Conservation (phyloP, 164 flowering plant species). For the Piper betle region DNA sequence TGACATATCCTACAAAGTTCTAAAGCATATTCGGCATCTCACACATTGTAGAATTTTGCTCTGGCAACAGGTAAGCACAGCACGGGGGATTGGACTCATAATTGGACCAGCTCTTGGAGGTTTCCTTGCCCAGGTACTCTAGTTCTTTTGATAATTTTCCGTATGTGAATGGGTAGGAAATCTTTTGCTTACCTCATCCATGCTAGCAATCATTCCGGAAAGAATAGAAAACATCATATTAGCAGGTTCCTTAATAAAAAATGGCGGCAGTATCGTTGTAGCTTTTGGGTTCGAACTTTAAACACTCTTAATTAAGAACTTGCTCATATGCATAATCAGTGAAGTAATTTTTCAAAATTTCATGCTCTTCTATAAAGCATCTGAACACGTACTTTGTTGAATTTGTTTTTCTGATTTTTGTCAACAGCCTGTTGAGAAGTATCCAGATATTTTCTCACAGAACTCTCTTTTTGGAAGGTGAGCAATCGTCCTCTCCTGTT, state of each 20-base stretch:
- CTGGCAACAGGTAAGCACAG: constrained; percentile 29
- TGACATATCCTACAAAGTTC: neutral
- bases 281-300: neutral
- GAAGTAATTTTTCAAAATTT: no score
- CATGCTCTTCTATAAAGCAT: no score
- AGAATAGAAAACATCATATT: neutral
- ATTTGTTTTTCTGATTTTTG: neutral
- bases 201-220: no score
- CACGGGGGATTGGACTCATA: constrained; percentile 47
- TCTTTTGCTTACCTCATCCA: no score
- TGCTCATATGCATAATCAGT: no score
- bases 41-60: no score
- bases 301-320: no score
- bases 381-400: no score
- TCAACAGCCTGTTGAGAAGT: constrained; percentile 53
- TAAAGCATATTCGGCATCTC: neutral
- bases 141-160: neutral
- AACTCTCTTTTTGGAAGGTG: constrained; percentile 47
- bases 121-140: constrained; percentile 41
- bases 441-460: constrained; percentile 32
- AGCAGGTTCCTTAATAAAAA: no score
- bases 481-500: neutral
- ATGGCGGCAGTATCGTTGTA: no score
- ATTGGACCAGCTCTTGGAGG: constrained; percentile 59
- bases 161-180: no score